These are phyloP conservation scores for Leishmania amazonensis DNA, from an alignment of 208 protist species.

Conservation along the genomic window DNA sequence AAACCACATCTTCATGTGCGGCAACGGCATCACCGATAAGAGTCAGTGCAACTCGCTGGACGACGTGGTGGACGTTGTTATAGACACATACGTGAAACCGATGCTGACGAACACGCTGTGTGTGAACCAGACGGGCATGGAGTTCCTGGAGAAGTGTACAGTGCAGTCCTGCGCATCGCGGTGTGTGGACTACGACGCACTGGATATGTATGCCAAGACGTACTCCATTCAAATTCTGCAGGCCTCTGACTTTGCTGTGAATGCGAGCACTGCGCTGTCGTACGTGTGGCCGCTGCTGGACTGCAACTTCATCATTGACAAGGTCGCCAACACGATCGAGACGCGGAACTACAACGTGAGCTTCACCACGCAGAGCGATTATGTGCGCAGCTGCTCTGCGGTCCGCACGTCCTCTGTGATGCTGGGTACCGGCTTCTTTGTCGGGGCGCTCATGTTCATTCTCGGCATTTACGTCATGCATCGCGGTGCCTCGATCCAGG, in stretches of 20 bases:
- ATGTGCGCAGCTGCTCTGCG: constrained; percentile 41
- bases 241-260: constrained; percentile 36
- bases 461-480: constrained; percentile 73
- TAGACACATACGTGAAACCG: constrained; percentile 46
- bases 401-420: constrained; percentile 50
- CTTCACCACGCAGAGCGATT: constrained; percentile 6
- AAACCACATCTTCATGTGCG: constrained; percentile 53
- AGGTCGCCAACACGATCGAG: constrained; percentile 49
- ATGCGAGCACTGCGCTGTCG: constrained; percentile 64
- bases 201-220: constrained; percentile 23
- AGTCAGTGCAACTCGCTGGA: constrained; percentile 46
- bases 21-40: constrained; percentile 26
- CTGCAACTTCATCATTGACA: constrained; percentile 84
- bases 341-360: constrained; percentile 23
- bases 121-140: constrained; percentile 37
- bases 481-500: constrained; percentile 63
- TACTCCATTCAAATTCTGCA: constrained; percentile 36
- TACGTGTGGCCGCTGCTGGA: constrained; percentile 64
- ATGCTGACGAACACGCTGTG: constrained; percentile 55
- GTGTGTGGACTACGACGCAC: constrained; percentile 42
- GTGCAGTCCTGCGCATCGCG: constrained; percentile 40
- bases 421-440: constrained; percentile 72
- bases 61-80: constrained; percentile 33
- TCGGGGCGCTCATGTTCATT: constrained; percentile 76
- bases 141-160: constrained; percentile 55